These are phyloP conservation scores for Penicillium nucicola DNA, from an alignment of 495 filamentous ascomycete genomes.

Conservation along the genomic window DNA sequence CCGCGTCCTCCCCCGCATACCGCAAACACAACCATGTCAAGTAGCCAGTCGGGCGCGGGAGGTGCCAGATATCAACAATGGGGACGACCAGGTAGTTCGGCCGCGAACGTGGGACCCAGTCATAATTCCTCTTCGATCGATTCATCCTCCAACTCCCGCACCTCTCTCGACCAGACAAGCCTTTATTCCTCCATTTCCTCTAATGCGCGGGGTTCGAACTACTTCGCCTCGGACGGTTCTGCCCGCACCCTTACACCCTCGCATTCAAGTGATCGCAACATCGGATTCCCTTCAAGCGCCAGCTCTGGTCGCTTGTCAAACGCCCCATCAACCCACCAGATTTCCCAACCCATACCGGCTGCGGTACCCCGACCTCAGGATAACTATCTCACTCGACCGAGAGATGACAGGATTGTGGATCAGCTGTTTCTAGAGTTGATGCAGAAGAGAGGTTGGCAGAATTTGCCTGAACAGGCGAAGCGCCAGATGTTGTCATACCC, in stretches of 20 bases:
- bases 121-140: constrained; percentile 64
- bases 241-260: constrained; percentile 54
- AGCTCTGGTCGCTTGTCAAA: constrained; percentile 34
- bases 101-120: constrained; percentile 51
- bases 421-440: constrained; percentile 89
- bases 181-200: constrained; percentile 59
- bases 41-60: constrained; percentile 60
- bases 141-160: constrained; percentile 66
- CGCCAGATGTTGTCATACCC: constrained; percentile 95
- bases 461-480: constrained; percentile 90
- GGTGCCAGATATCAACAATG: constrained; percentile 70
- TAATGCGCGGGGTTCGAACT: constrained; percentile 58
- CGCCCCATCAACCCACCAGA: constrained; percentile 27
- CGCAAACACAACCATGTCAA: constrained; percentile 63
- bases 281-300: constrained; percentile 18
- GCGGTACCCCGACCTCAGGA: constrained; percentile 47
- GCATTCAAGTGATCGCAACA: constrained; percentile 38
- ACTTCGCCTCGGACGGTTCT: constrained; percentile 62
- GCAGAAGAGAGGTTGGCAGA: constrained; percentile 96
- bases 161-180: constrained; percentile 68
- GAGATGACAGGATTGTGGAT: constrained; percentile 86
- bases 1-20: constrained; percentile 68
- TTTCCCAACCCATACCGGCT: constrained; percentile 42
- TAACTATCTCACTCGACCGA: constrained; percentile 62
- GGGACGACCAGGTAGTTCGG: constrained; percentile 56